Evolutionary conservation across 75 land plant species (phyloP).

Genomic region (Chamaecyparis obtusa): DNA sequence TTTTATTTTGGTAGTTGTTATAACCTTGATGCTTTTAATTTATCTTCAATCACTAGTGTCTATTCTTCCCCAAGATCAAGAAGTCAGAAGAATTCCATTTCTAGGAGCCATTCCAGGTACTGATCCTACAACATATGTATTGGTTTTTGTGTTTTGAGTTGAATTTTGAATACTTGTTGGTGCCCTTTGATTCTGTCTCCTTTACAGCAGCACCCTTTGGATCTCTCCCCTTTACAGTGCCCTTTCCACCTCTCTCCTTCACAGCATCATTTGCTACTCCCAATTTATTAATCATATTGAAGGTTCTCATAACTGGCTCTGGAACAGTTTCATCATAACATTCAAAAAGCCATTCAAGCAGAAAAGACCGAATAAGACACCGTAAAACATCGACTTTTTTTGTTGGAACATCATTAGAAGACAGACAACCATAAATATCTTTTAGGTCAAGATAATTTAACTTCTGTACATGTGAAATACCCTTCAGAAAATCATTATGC

Average conservation of each 20-base stretch:
- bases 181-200: too few species aligned
- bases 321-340: conserved; percentile 11
- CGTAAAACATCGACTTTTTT: background rate
- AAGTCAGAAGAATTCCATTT: conserved; percentile 32
- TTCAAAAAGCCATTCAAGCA: conserved; percentile 19
- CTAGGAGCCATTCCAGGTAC: conserved; percentile 48
- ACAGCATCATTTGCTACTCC: background rate
- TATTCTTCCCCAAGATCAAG: conserved; percentile 17
- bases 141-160: background rate
- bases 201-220: too few species aligned
- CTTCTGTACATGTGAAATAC: conserved; percentile 22
- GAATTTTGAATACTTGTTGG: background rate
- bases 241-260: background rate
- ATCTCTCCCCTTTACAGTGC: background rate
- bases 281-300: conserved; percentile 3
- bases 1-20: background rate
- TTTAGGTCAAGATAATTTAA: conserved; percentile 11
- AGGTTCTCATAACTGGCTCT: conserved; percentile 13
- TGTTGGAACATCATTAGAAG: conserved; percentile 8
- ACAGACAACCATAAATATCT: conserved; percentile 11
- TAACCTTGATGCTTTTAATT: background rate
- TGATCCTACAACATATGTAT: background rate
- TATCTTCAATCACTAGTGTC: background rate
- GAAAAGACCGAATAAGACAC: background rate
- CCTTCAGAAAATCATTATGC: conserved; percentile 10